Conservation (phyloP, 257 asterid species). For the Salvia hispanica region DNA sequence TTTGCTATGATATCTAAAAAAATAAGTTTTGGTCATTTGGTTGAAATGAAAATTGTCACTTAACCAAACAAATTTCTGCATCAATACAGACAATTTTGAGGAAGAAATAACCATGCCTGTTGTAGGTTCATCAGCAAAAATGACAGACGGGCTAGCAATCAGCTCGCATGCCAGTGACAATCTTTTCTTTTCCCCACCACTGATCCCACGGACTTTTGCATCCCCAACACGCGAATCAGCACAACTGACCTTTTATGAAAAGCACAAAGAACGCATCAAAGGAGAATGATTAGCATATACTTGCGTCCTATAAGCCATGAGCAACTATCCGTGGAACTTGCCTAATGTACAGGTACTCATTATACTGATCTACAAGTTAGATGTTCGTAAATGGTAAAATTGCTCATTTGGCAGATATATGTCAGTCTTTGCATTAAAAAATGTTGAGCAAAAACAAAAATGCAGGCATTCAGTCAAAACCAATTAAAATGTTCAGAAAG, state of each 20-base stretch:
- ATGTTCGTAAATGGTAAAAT: background rate
- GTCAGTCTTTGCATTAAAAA: background rate
- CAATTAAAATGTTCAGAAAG: slow-evolving; percentile 5
- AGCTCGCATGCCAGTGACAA: slow-evolving; percentile 95
- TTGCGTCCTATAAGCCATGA: slow-evolving; percentile 17
- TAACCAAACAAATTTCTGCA: slow-evolving; percentile 15
- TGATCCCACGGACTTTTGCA: slow-evolving; percentile 94
- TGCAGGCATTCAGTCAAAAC: slow-evolving; percentile 9
- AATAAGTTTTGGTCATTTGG: slow-evolving; percentile 13
- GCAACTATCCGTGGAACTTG: background rate
- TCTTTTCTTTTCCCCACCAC: slow-evolving; percentile 99
- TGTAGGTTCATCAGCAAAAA: slow-evolving; percentile 98
- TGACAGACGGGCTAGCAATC: slow-evolving; percentile 96
- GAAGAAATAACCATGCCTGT: slow-evolving; percentile 60
- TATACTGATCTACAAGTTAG: background rate
- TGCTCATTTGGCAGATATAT: slow-evolving; percentile 11
- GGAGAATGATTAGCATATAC: slow-evolving; percentile 26
- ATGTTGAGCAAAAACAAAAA: slow-evolving; percentile 10
- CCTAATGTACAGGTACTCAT: slow-evolving; percentile 4
- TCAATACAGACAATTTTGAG: slow-evolving; percentile 11
- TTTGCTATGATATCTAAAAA: slow-evolving; percentile 23
- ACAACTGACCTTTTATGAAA: slow-evolving; percentile 67
- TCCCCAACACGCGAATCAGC: slow-evolving; percentile 97
- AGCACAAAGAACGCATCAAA: slow-evolving; percentile 33
- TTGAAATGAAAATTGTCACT: slow-evolving; percentile 11